These are phyloP conservation scores for Eragrostis tef DNA, from an alignment of 202 grass and related monocot genomes.

Conservation along the genomic window DNA sequence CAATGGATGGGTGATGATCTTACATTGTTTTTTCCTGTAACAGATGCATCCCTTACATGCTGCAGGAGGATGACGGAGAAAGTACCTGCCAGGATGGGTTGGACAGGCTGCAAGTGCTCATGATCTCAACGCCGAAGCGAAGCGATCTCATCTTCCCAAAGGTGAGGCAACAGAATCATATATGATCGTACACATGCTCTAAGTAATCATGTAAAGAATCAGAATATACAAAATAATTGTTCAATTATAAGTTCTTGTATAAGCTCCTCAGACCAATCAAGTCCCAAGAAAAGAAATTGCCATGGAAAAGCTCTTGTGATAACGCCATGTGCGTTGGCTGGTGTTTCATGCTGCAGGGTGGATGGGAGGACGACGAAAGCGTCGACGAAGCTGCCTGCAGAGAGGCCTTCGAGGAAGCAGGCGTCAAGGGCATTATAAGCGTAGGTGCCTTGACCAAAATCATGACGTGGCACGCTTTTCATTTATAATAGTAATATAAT, in stretches of 20 bases:
- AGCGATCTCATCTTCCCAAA: conserved; percentile 81
- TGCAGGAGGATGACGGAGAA: conserved; percentile 32
- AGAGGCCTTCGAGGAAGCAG: conserved; percentile 85
- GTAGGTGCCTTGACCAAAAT: conserved; percentile 48
- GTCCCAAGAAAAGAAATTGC: conserved; percentile 19
- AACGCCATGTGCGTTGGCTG: conserved; percentile 32
- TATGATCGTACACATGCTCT: background rate
- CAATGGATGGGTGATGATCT: background rate
- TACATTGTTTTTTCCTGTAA: background rate
- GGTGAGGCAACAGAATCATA: conserved; percentile 48
- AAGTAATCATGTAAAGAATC: conserved; percentile 35
- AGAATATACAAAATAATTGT: conserved; percentile 31
- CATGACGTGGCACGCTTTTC: conserved; percentile 28
- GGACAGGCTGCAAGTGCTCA: conserved; percentile 66
- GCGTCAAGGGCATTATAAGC: conserved; percentile 66
- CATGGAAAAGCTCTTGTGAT: conserved; percentile 30
- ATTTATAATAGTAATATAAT: background rate
- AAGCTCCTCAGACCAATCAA: background rate
- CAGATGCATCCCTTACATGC: conserved; percentile 65
- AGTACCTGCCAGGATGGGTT: conserved; percentile 40
- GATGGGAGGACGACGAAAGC: conserved; percentile 85
- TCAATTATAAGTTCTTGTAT: conserved; percentile 20
- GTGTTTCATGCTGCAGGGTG: conserved; percentile 58
- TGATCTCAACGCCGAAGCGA: conserved; percentile 71
- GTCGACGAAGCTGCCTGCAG: conserved; percentile 69